Percentiles rank a stretch among this genome's conserved stretches.
Evolutionary conservation across 2,329 filamentous ascomycete genomes (phyloP).

Genomic region (Sordariomycetes sp.): DNA sequence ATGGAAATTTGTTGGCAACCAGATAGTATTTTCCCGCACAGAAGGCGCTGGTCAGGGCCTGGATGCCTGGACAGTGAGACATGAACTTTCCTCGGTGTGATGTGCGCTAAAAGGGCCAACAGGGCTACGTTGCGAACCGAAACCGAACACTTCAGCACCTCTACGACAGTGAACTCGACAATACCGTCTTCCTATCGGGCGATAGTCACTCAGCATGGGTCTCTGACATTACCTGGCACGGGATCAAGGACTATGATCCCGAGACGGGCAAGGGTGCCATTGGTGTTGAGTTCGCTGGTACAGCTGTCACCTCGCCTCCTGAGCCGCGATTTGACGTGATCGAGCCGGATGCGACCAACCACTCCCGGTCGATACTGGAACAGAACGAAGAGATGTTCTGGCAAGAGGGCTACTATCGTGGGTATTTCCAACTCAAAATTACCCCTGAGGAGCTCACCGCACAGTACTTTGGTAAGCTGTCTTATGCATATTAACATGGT

Average conservation of each 20-base stretch:
- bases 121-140: slow-evolving; percentile 58
- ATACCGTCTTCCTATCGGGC: slow-evolving; percentile 65
- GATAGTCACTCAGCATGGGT: slow-evolving; percentile 60
- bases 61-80: too few species aligned
- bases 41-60: slow-evolving; percentile 17
- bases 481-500: too few species aligned
- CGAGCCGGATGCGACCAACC: slow-evolving; percentile 39
- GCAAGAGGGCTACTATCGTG: slow-evolving; percentile 66
- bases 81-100: too few species aligned
- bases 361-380: slow-evolving; percentile 29
- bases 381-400: slow-evolving; percentile 59
- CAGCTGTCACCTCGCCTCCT: slow-evolving; percentile 53
- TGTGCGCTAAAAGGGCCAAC: slow-evolving; percentile 23
- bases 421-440: slow-evolving; percentile 60
- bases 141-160: slow-evolving; percentile 62
- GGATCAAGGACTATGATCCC: slow-evolving; percentile 40
- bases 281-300: slow-evolving; percentile 57
- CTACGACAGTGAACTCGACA: slow-evolving; percentile 58
- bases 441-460: slow-evolving; percentile 49
- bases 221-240: slow-evolving; percentile 48
- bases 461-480: too few species aligned
- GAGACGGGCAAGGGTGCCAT: slow-evolving; percentile 44
- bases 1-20: slow-evolving; percentile 65
- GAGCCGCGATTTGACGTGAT: slow-evolving; percentile 52
- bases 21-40: slow-evolving; percentile 57